These are phyloP conservation scores for Psidium friedrichsthalianum DNA, from an alignment of 345 rosid genomes.

Conservation along the genomic window DNA sequence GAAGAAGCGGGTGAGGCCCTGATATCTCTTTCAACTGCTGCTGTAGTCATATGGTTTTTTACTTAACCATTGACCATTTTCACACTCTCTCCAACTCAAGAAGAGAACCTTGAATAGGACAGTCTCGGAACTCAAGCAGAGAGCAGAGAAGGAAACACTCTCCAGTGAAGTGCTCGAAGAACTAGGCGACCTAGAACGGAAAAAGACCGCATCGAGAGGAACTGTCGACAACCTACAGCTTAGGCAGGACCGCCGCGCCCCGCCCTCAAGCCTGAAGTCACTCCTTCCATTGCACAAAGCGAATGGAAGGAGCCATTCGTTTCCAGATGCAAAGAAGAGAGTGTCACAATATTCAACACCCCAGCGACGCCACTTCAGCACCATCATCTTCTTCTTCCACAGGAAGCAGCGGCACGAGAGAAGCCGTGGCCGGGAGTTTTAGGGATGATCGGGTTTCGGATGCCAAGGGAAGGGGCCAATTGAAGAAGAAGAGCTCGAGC, in stretches of 20 bases:
- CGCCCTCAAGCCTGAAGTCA: constrained; percentile 11
- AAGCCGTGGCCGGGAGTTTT: constrained; percentile 4
- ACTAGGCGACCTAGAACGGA: constrained; percentile 33
- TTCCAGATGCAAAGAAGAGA: constrained; percentile 33
- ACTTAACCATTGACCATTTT: not conserved
- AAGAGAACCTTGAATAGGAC: constrained; percentile 49
- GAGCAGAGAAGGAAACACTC: constrained; percentile 32
- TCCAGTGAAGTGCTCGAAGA: constrained; percentile 25
- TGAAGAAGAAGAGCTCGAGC: not conserved
- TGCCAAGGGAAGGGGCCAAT: constrained; percentile 13
- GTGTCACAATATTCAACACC: constrained; percentile 24
- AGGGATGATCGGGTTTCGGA: not conserved
- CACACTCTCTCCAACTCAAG: constrained; percentile 57
- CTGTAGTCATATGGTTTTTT: not conserved
- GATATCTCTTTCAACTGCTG: not conserved
- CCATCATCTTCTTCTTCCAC: not conserved
- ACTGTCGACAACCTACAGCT: constrained; percentile 76
- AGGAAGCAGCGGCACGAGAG: constrained; percentile 11
- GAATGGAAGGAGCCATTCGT: constrained; percentile 42
- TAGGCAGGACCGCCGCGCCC: constrained; percentile 48
- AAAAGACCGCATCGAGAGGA: constrained; percentile 41
- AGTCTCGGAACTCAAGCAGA: constrained; percentile 43
- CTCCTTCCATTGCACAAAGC: constrained; percentile 41
- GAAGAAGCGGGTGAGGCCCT: constrained; percentile 49
- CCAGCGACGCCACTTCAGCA: constrained; percentile 31